These are phyloP conservation scores for Allantophomopsis cytisporea DNA, from an alignment of 2,329 filamentous ascomycete genomes.

Conservation along the genomic window DNA sequence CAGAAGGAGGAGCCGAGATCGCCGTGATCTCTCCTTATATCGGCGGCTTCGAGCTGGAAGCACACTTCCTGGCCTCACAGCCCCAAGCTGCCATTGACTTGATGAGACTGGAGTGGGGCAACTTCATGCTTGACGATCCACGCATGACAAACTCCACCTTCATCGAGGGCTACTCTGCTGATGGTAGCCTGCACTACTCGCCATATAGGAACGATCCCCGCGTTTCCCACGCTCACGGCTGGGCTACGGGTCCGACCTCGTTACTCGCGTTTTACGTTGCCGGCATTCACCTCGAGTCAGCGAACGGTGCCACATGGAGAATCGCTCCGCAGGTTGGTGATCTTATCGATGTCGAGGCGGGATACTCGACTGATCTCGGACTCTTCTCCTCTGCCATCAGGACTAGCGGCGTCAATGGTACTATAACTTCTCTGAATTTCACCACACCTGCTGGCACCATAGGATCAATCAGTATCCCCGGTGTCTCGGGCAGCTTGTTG, in stretches of 20 bases:
- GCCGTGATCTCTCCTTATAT: slow-evolving; percentile 17
- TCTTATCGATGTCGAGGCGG: slow-evolving; percentile 8
- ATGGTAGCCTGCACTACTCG: slow-evolving; percentile 21
- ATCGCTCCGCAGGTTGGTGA: slow-evolving; percentile 12
- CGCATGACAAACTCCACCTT: slow-evolving; percentile 23
- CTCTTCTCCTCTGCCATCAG: slow-evolving; percentile 4
- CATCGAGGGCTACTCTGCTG: slow-evolving; percentile 21
- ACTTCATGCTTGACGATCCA: slow-evolving; percentile 34
- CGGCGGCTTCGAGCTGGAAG: slow-evolving; percentile 12
- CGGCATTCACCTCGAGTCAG: slow-evolving; percentile 11
- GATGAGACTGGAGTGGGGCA: slow-evolving; percentile 38
- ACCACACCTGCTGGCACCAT: slow-evolving; percentile 1
- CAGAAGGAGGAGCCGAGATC: slow-evolving; percentile 18
- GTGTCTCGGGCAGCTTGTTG: background rate
- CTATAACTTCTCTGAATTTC: background rate
- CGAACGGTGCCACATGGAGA: slow-evolving; percentile 14
- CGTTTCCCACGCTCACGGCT: slow-evolving; percentile 21
- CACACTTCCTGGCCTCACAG: background rate
- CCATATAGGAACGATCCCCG: slow-evolving; percentile 19
- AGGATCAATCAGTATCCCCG: background rate
- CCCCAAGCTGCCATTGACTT: slow-evolving; percentile 36
- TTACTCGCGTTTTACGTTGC: slow-evolving; percentile 14
- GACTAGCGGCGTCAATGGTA: slow-evolving; percentile 1
- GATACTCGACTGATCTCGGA: slow-evolving; percentile 9
- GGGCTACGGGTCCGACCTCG: slow-evolving; percentile 18